A percentile compares a stretch with the other conserved stretches of the same genome.
These are phyloP conservation scores for Candida incommunis DNA, from an alignment of 805 yeast species.

Conservation along the genomic window DNA sequence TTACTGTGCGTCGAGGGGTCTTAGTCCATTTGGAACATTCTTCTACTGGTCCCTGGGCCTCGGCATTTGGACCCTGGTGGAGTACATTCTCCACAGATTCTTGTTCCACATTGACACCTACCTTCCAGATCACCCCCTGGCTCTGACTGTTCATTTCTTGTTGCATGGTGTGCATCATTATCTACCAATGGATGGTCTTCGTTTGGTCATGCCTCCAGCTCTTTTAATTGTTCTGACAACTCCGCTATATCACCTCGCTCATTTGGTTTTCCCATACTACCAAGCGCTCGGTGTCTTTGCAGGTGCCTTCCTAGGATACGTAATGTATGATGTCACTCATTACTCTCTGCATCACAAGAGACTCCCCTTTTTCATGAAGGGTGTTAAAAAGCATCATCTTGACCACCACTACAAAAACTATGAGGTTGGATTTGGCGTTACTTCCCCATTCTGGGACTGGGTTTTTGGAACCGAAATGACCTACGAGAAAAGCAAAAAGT, in stretches of 20 bases:
- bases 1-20: slow-evolving; percentile 41
- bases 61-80: slow-evolving; percentile 85
- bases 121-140: slow-evolving; percentile 66
- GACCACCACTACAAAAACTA: slow-evolving; percentile 97
- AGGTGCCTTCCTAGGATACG: slow-evolving; percentile 91
- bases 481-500: background rate
- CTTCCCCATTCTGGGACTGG: slow-evolving; percentile 85
- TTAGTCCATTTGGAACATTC: slow-evolving; percentile 31
- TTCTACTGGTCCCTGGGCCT: slow-evolving; percentile 66
- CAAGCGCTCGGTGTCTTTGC: slow-evolving; percentile 87
- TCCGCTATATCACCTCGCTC: slow-evolving; percentile 75
- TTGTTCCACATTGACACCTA: slow-evolving; percentile 82
- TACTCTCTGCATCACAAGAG: slow-evolving; percentile 81
- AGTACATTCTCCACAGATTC: slow-evolving; percentile 78
- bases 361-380: slow-evolving; percentile 65
- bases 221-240: slow-evolving; percentile 54
- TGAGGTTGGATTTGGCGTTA: slow-evolving; percentile 94
- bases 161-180: slow-evolving; percentile 96
- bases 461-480: slow-evolving; percentile 70
- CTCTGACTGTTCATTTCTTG: slow-evolving; percentile 73
- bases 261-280: slow-evolving; percentile 60
- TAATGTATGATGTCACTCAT: slow-evolving; percentile 86
- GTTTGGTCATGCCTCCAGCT: slow-evolving; percentile 96
- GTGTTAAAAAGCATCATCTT: slow-evolving; percentile 76
- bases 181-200: slow-evolving; percentile 87